These are phyloP conservation scores for Cercospora canescens DNA, from an alignment of 2,329 filamentous ascomycete genomes.

Conservation along the genomic window DNA sequence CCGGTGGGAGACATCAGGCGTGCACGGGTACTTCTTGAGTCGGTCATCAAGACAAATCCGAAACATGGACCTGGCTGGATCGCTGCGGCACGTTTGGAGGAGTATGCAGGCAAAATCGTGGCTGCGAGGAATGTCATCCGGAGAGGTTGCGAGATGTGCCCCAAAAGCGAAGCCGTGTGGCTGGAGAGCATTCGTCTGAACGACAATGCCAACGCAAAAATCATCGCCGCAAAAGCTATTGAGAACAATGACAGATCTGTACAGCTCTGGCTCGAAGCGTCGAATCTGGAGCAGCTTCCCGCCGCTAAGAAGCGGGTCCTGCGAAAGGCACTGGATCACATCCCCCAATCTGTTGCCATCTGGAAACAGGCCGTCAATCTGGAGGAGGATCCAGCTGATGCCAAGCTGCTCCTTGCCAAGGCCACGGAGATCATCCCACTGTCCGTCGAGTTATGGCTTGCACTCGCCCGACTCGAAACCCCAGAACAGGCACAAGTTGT, in stretches of 20 bases:
- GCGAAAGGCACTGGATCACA: slow-evolving; percentile 84
- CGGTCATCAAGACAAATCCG: slow-evolving; percentile 94
- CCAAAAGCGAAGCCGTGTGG: slow-evolving; percentile 94
- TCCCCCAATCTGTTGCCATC: slow-evolving; percentile 91
- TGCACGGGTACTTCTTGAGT: slow-evolving; percentile 88
- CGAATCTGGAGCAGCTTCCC: slow-evolving; percentile 81
- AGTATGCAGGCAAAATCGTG: slow-evolving; percentile 87
- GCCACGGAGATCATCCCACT: slow-evolving; percentile 93
- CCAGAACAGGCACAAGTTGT: slow-evolving; percentile 93
- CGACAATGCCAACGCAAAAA: slow-evolving; percentile 84
- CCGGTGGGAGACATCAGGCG: slow-evolving; percentile 94
- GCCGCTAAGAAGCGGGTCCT: slow-evolving; percentile 91
- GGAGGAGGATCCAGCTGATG: slow-evolving; percentile 86
- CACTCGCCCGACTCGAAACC: slow-evolving; percentile 82
- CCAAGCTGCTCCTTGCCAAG: slow-evolving; percentile 84
- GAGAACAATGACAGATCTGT: slow-evolving; percentile 88
- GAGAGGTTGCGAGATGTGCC: slow-evolving; percentile 84
- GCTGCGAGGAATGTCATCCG: slow-evolving; percentile 86
- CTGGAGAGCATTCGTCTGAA: slow-evolving; percentile 93
- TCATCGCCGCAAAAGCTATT: slow-evolving; percentile 91
- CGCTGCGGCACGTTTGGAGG: slow-evolving; percentile 86
- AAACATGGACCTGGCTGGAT: slow-evolving; percentile 96
- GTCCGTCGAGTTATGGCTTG: slow-evolving; percentile 93
- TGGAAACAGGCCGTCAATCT: slow-evolving; percentile 98
- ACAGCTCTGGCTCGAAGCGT: slow-evolving; percentile 90